phyloP scores from a whole-genome alignment of 805 yeast species.

The Spathaspora arborariae region DNA sequence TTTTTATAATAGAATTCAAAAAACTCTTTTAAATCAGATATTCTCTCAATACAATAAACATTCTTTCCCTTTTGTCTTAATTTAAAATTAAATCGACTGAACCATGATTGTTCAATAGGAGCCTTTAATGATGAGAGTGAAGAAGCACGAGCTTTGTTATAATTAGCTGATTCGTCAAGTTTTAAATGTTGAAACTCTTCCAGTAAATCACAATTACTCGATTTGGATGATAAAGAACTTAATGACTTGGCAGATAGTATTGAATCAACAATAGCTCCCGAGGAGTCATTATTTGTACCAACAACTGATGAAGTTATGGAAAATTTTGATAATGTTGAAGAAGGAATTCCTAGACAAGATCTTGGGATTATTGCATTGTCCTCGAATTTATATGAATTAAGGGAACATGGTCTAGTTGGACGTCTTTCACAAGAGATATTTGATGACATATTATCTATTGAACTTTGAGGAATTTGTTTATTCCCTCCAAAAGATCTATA shows the following conservation, averaged over 20 bases:
- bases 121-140: neutral
- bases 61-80: neutral
- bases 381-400: neutral
- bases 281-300: neutral
- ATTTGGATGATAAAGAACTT: neutral
- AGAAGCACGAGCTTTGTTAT: neutral
- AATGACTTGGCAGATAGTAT: neutral
- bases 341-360: neutral
- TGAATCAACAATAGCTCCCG: neutral
- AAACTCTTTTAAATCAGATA: constrained; percentile 1
- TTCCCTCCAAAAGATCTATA: neutral
- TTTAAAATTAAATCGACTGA: constrained; percentile 3
- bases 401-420: neutral
- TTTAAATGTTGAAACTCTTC: neutral
- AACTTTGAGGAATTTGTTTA: neutral
- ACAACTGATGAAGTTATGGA: neutral
- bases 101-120: constrained; percentile 3
- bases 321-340: constrained; percentile 2
- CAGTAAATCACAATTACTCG: neutral
- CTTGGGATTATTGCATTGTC: constrained; percentile 3
- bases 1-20: constrained; percentile 8
- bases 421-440: neutral
- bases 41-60: constrained; percentile 5
- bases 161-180: neutral
- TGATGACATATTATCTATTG: neutral